phyloP scores from a whole-genome alignment of 495 filamentous ascomycete genomes.

The Aspergillus cavernicola region DNA sequence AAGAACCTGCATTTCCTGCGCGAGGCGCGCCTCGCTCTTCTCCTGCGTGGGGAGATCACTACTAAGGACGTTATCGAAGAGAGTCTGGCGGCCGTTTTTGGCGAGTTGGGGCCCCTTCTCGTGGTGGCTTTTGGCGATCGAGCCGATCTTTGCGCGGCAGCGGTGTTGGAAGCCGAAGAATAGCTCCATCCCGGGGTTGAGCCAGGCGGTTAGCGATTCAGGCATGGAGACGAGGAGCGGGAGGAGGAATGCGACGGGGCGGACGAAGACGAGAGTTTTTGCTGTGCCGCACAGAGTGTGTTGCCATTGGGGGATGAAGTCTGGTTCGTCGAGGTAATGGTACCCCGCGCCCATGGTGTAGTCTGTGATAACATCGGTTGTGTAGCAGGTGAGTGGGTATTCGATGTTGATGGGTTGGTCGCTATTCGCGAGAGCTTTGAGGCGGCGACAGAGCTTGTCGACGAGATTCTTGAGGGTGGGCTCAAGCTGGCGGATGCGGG shows the following conservation, averaged over 20 bases:
- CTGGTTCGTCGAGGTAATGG: conserved; percentile 34
- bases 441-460: conserved; percentile 28
- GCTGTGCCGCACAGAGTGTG: conserved; percentile 23
- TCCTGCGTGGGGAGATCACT: conserved; percentile 37
- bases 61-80: conserved; percentile 40
- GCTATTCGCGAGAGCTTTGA: conserved; percentile 25
- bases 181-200: conserved; percentile 28
- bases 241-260: conserved; percentile 27
- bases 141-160: background rate
- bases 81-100: conserved; percentile 19
- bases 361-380: conserved; percentile 41
- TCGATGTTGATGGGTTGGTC: conserved; percentile 28
- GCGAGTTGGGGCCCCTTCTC: conserved; percentile 13
- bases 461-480: conserved; percentile 25
- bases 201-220: conserved; percentile 14
- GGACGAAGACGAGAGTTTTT: conserved; percentile 18
- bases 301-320: conserved; percentile 31
- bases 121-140: background rate
- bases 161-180: conserved; percentile 20
- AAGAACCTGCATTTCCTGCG: conserved; percentile 39
- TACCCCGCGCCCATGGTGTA: conserved; percentile 29
- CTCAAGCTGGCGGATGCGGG: conserved; percentile 30
- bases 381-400: conserved; percentile 34
- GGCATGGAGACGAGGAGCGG: conserved; percentile 25
- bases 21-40: conserved; percentile 29